These are phyloP conservation scores for Eremomyces bilateralis DNA, from an alignment of 495 filamentous ascomycete species.

Conservation along the genomic window DNA sequence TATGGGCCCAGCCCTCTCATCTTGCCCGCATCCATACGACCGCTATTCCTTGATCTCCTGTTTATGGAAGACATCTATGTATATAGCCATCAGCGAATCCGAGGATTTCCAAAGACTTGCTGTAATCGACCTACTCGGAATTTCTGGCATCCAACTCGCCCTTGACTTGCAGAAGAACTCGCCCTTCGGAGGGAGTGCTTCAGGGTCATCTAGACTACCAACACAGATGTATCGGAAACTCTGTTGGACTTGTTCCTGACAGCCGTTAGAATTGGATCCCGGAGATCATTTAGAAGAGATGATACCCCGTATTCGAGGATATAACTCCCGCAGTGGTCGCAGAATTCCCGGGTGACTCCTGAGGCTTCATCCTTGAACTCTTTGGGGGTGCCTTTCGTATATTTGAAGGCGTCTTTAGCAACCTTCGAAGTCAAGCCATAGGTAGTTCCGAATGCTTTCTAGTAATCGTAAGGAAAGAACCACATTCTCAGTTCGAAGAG, in stretches of 20 bases:
- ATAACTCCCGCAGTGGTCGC: constrained; percentile 35
- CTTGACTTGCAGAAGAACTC: constrained; percentile 44
- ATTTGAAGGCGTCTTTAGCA: constrained; percentile 16
- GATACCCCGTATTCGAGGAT: constrained; percentile 42
- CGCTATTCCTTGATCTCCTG: constrained; percentile 30
- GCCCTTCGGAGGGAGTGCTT: constrained; percentile 38
- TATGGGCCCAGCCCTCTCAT: too few species aligned
- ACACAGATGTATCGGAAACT: constrained; percentile 40
- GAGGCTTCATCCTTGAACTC: constrained; percentile 34
- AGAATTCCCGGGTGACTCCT: constrained; percentile 37
- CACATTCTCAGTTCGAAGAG: not conserved
- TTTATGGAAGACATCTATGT: constrained; percentile 36
- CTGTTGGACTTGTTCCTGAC: constrained; percentile 31
- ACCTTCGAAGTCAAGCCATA: constrained; percentile 45
- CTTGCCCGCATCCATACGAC: not conserved
- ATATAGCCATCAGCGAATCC: constrained; percentile 1
- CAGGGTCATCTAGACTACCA: constrained; percentile 40
- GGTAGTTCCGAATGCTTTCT: constrained; percentile 39
- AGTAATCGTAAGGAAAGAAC: constrained; percentile 3
- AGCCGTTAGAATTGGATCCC: not conserved
- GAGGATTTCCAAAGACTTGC: not conserved
- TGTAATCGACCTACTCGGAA: constrained; percentile 25
- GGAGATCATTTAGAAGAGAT: not conserved
- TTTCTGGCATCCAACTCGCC: constrained; percentile 40
- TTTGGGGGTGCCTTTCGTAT: constrained; percentile 19